Evolutionary conservation across 768 basidiomycete species (phyloP), one percentile per base, ranked within the genome.

Genomic region (Russula dissimulans): DNA sequence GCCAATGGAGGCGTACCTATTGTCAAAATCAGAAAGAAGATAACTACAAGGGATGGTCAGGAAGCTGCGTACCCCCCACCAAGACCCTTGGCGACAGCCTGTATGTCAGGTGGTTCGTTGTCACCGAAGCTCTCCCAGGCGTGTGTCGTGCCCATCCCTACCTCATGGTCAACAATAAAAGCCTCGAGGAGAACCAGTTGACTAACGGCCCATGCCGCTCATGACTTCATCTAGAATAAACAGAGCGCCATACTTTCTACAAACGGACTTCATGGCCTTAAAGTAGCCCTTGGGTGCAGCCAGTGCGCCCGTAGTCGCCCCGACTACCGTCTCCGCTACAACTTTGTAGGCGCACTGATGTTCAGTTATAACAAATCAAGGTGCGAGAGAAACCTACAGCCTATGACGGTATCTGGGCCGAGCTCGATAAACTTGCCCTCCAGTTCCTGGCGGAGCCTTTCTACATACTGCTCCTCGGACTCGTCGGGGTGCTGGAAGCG

Each of bases 221-320:
- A 95, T 93, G 48, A 93, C 88, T 73, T 95, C 93, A 67, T 95
- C 93, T 39, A 93, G 78, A 44, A 94, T 90, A 71, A 93, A 86
- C 17, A 95, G 72, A 1, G 82, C 88, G 66, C 65, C 78, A 66
- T 67, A 86, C 71, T 86, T 90, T 42, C 87, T 80, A 65, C 88
- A 90, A 18, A 91, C 86, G 11, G 85, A 83, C 66, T 86, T 89
- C 83, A 91, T 88, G 8, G 87, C 87, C 70, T 81, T 81, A 68
- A 94, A 87, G 70, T 94, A 94, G 2, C 91, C 91, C 64, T 85
- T 86, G 0, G 91, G 90, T 5, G 89, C 83, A 39, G 84, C 71
- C 0, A 91, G 77, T 38, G 80, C 85, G 31, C 91, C 93, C 3
- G 86, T 85, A 0, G 89, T 86, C 0, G 91, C 92, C 18, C 92